Evolutionary conservation across 192 early-diverging fungal genomes (phyloP).

Genomic region (Coemansia erecta): DNA sequence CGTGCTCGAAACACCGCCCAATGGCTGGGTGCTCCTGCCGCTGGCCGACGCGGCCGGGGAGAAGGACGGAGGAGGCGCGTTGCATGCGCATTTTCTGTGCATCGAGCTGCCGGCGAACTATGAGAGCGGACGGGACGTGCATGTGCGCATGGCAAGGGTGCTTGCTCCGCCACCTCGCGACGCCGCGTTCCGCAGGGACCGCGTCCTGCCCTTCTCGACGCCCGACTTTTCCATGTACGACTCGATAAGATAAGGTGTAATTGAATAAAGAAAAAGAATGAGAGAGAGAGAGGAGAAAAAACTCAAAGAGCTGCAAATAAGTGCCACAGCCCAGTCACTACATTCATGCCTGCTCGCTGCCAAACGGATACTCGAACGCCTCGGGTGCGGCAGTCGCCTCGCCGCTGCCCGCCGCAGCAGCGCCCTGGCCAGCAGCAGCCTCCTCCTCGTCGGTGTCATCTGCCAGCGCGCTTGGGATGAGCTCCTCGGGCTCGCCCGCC

Average conservation of each 20-base stretch:
- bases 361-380: conserved; percentile 84
- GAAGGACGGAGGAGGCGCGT: conserved; percentile 1
- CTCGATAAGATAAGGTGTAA: conserved; percentile 21
- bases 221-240: conserved; percentile 44
- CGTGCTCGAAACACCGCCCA: conserved; percentile 20
- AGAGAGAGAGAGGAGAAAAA: conserved; percentile 1
- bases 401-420: conserved; percentile 22
- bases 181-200: conserved; percentile 26
- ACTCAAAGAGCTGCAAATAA: conserved; percentile 6
- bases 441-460: conserved; percentile 22
- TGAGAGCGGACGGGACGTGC: conserved; percentile 43
- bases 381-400: conserved; percentile 59
- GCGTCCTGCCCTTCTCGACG: conserved; percentile 30
- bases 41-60: conserved; percentile 7
- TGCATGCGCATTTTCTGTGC: conserved; percentile 34
- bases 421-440: conserved; percentile 3
- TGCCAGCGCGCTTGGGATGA: conserved; percentile 63
- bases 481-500: conserved; percentile 76
- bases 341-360: conserved; percentile 34
- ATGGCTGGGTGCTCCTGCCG: conserved; percentile 31
- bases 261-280: conserved; percentile 2
- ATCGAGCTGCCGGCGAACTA: conserved; percentile 45
- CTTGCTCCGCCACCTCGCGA: conserved; percentile 30
- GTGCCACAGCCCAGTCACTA: no score
- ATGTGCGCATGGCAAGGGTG: conserved; percentile 29